Evolutionary conservation across 2,329 filamentous ascomycete species (phyloP).

Genomic region (Fonsecaea monophora): DNA sequence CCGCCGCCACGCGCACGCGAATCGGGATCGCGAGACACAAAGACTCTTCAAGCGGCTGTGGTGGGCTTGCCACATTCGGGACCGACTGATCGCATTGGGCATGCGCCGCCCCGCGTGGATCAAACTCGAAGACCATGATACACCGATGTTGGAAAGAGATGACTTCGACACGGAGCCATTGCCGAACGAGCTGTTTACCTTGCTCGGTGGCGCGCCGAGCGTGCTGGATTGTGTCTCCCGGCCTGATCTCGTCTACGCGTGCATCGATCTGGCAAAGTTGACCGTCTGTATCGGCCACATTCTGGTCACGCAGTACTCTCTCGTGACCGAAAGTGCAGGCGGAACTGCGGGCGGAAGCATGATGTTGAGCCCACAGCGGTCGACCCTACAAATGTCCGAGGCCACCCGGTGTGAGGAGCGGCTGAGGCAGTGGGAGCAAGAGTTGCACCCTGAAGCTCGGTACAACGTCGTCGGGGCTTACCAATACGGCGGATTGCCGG

Average conservation of each 20-base stretch:
- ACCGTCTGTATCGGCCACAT: slow-evolving; percentile 11
- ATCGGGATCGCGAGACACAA: slow-evolving; percentile 61
- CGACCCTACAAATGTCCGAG: not conserved
- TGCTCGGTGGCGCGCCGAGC: not conserved
- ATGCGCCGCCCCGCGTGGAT: slow-evolving; percentile 91
- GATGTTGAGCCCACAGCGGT: slow-evolving; percentile 1
- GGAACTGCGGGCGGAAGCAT: not conserved
- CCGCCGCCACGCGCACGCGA: slow-evolving; percentile 69
- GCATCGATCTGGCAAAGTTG: slow-evolving; percentile 66
- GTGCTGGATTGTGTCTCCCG: not conserved
- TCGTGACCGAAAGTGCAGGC: not conserved
- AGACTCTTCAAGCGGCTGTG: slow-evolving; percentile 92
- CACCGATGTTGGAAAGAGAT: slow-evolving; percentile 2
- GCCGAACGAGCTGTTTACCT: not conserved
- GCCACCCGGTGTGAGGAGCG: not conserved
- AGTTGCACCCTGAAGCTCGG: not conserved
- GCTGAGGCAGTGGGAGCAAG: slow-evolving; percentile 1
- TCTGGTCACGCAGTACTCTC: slow-evolving; percentile 11
- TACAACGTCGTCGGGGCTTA: not conserved
- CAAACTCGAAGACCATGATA: slow-evolving; percentile 69
- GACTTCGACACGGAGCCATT: slow-evolving; percentile 8
- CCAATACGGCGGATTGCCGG: not conserved
- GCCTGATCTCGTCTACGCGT: not conserved
- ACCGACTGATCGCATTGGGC: slow-evolving; percentile 86
- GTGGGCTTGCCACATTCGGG: slow-evolving; percentile 97